Conservation (phyloP, 495 filamentous ascomycete species). For the Saxophila tyrrhenica region DNA sequence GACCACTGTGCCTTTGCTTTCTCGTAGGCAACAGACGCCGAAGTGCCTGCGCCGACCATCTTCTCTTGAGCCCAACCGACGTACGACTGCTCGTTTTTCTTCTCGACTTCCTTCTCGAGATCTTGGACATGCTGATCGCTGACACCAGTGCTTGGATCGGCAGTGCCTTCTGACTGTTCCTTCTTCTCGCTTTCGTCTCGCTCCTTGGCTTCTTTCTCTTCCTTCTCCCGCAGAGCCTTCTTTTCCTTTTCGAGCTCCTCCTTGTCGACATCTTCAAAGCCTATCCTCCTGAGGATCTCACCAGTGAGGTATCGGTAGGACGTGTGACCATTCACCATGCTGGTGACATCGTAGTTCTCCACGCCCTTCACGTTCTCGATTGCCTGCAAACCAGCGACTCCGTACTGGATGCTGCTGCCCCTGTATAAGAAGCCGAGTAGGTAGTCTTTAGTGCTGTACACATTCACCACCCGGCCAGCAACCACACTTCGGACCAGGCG, state of each 20-base stretch:
- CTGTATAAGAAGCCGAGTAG: slow-evolving; percentile 70
- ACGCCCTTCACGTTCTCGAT: slow-evolving; percentile 55
- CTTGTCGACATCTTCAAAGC: slow-evolving; percentile 51
- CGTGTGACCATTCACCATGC: slow-evolving; percentile 60
- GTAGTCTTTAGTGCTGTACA: slow-evolving; percentile 66
- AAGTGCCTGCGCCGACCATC: slow-evolving; percentile 10
- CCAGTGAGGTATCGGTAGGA: slow-evolving; percentile 60
- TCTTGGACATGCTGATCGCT: slow-evolving; percentile 25
- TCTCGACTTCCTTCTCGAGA: slow-evolving; percentile 28
- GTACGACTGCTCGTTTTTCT: slow-evolving; percentile 26
- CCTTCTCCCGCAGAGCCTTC: slow-evolving; percentile 42
- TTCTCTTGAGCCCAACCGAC: slow-evolving; percentile 22
- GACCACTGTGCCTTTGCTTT: slow-evolving; percentile 15
- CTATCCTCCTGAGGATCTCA: slow-evolving; percentile 54
- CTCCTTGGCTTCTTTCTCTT: slow-evolving; percentile 46
- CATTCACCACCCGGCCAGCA: slow-evolving; percentile 62
- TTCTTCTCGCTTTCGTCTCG: slow-evolving; percentile 38
- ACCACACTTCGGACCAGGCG: slow-evolving; percentile 58
- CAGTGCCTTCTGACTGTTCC: slow-evolving; percentile 31
- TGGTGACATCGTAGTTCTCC: slow-evolving; percentile 65
- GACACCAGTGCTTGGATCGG: slow-evolving; percentile 1
- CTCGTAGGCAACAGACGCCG: slow-evolving; percentile 10
- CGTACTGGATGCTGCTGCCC: slow-evolving; percentile 61
- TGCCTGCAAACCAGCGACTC: slow-evolving; percentile 61
- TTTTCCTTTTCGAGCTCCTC: slow-evolving; percentile 49